Base-by-base conservation (phyloP, 441 rosid species). In the Populus hybrid region DNA sequence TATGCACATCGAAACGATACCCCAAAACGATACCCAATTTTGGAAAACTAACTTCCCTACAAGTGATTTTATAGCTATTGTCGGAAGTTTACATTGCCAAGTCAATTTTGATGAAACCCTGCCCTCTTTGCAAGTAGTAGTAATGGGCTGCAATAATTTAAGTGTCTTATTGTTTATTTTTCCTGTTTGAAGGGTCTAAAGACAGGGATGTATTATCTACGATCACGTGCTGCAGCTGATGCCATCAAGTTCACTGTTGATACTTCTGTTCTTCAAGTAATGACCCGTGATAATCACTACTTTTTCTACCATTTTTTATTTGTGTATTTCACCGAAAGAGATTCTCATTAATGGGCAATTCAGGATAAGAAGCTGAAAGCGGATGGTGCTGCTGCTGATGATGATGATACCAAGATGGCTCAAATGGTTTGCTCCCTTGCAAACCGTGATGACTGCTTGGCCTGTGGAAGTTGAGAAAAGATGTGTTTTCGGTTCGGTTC, bases 211-310 rank as follows among this genome's bases (percentile, higher is more conserved):
- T 94, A 94, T 75, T 94, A 93, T 85, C 82, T 94, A 35, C 84
- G 97, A 24, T 87, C 98, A 38, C 93, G 95, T 9, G 98, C 97
- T 69, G 98, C 98, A 35, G 98, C 98, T 19, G 98, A 94, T 86
- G 98, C 98, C 61, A 94, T 94, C 79, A 90, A 94, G 84, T 94
- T 94, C 86, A 94, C 95, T 4, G 98, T 94, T 3, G 98, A 93
- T 71, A 91, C 97, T 78, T 80, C 95, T 28, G 67, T 77, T 81
- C 85, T 89, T 4, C 84, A 88, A 76, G 96, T 91, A 89, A 79
- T 50, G 12, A 46, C 57, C 24, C 2, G 16, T 67, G 6, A 24
- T 34, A 7, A 6, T 3, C 38, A 10, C 8, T 0, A 19, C 16
- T 38, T 16, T 30, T 40, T 30, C 46, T 32, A 1, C 32, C 53